A percentile compares a stretch with the other conserved stretches of the same genome.
phyloP scores from a whole-genome alignment of 2,329 filamentous ascomycete species.

The Dactylellina parvicollis region DNA sequence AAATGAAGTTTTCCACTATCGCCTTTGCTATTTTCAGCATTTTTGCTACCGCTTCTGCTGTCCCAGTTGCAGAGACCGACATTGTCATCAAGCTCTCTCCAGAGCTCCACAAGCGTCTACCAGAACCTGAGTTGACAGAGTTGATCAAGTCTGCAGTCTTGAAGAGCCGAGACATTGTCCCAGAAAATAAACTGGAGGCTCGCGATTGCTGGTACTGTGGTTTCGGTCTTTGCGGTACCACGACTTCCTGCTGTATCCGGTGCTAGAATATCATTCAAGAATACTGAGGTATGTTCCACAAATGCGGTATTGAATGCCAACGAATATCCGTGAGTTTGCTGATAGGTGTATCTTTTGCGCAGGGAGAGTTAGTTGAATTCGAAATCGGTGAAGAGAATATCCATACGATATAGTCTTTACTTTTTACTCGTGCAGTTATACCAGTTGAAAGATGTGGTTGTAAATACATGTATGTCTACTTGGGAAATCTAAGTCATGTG shows the following conservation, averaged over 20 bases:
- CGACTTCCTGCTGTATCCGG: conserved; percentile 40
- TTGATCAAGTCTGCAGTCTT: conserved; percentile 41
- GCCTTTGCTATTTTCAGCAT: conserved; percentile 24
- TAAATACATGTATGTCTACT: too few relatives aligned
- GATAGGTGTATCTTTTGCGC: too few relatives aligned
- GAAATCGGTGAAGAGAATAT: too few relatives aligned
- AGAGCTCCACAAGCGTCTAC: conserved; percentile 44
- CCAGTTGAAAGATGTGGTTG: too few relatives aligned
- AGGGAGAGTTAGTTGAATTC: too few relatives aligned
- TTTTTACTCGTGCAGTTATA: too few relatives aligned
- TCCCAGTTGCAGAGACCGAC: conserved; percentile 33
- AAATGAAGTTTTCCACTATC: conserved; percentile 42
- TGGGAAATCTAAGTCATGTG: too few relatives aligned
- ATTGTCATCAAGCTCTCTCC: conserved; percentile 47
- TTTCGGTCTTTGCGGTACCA: conserved; percentile 43
- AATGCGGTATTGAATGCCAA: too few relatives aligned
- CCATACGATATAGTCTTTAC: too few relatives aligned
- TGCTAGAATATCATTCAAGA: not conserved
- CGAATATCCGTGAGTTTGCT: too few relatives aligned
- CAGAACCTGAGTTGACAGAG: conserved; percentile 44
- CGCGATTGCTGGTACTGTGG: conserved; percentile 44
- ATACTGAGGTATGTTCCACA: too few relatives aligned
- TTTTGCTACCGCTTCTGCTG: conserved; percentile 29
- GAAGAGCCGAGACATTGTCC: conserved; percentile 27
- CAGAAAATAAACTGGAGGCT: conserved; percentile 27